Evolutionary conservation across 192 early-diverging fungal genomes (phyloP), one percentile per base, ranked within the genome.

Genomic region (Pilobolus umbonatus): DNA sequence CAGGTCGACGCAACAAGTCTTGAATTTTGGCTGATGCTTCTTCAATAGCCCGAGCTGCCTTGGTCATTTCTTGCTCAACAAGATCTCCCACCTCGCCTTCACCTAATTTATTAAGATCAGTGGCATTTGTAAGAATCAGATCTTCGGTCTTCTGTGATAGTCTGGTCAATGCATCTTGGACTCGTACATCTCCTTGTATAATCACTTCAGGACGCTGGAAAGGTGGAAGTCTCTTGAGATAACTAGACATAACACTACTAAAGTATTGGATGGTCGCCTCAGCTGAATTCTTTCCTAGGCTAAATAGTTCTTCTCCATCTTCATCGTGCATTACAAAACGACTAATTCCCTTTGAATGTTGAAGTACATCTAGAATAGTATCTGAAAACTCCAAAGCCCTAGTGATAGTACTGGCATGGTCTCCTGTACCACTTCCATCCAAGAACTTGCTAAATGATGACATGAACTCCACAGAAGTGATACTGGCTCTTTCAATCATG

Each of bases 51-150:
- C 83, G 76, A 8, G 94, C 94, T 1, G 96, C 96, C 52, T 85
- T 85, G 36, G 82, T 72, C 96, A 98, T 96, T 65, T 93, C 91
- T 55, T 86, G 77, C 62, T 98, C 96, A 25, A 98, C 95, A 48
- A 91, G 72, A 62, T 95, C 89, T 17, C 87, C 89, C 26, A 99
- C 67, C 68, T 98, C 91, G n/a, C 81, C 88, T 25, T 80, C 78
- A 10, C 61, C 66, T 35, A 80, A 55, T 14, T 71, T 77, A 11
- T 78, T 74, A 25, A 85, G 65, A 49, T 83, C 76, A 49, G 75
- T 58, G 9, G 62, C 73, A 22, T 80, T 81, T 19, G 79, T 76
- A 11, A 81, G 71, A 5, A 88, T 84, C 30, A 98, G 72, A 40
- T 85, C 79, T 64, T 98, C 94, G 3, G 88, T 79, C 29, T 90